These are phyloP conservation scores for Rhipidocladum racemiflorum DNA, from an alignment of 176 grass and related monocot genomes.

Conservation along the genomic window DNA sequence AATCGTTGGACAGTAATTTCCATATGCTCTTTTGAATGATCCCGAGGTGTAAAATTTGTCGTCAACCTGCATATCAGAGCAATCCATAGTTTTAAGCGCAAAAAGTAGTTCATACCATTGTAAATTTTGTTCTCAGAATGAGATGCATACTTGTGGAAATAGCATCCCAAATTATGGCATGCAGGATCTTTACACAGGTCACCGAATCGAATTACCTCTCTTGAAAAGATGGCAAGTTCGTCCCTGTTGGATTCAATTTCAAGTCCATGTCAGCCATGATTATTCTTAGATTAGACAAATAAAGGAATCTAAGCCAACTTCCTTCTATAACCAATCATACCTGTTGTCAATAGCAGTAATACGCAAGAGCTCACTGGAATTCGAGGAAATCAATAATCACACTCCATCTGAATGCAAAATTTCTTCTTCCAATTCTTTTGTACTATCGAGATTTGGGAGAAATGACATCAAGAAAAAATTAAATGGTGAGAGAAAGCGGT, in stretches of 20 bases:
- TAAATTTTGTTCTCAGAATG: not conserved
- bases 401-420: conserved; percentile 83
- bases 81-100: conserved; percentile 30
- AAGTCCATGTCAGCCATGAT: conserved; percentile 15
- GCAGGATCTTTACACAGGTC: conserved; percentile 83
- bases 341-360: conserved; percentile 82
- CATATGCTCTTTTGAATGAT: conserved; percentile 70
- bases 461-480: too few relatives aligned
- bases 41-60: conserved; percentile 43
- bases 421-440: conserved; percentile 64
- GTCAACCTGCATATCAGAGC: conserved; percentile 53
- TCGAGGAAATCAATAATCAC: conserved; percentile 58
- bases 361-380: conserved; percentile 58
- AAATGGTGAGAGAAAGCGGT: too few relatives aligned
- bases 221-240: conserved; percentile 71
- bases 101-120: not conserved
- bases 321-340: conserved; percentile 31
- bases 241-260: conserved; percentile 59
- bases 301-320: not conserved
- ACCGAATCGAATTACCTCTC: conserved; percentile 91
- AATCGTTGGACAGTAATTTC: conserved; percentile 57
- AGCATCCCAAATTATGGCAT: conserved; percentile 87
- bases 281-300: not conserved
- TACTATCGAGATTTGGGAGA: conserved; percentile 26
- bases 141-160: conserved; percentile 77